Conservation (phyloP, 768 basidiomycete genomes). For the Mycena leptocephala region DNA sequence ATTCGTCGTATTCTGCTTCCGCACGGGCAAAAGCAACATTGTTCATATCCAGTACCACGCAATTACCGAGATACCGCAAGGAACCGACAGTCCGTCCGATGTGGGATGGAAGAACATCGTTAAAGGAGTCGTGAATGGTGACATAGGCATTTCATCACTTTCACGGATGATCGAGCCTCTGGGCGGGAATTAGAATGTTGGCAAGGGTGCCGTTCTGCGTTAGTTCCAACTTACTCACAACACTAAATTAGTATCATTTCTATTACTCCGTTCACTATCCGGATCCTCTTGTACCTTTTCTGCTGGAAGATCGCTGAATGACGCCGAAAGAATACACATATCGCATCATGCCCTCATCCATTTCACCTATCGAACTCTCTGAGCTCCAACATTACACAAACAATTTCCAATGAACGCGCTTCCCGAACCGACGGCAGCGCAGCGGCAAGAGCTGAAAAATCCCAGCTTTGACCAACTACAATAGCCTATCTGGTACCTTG, state of each 20-base stretch:
- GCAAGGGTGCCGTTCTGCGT: too few relatives aligned
- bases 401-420: too few relatives aligned
- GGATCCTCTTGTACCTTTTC: too few relatives aligned
- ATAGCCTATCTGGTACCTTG: background rate
- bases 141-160: constrained; percentile 2
- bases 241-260: too few relatives aligned
- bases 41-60: background rate
- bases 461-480: background rate
- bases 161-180: constrained; percentile 10
- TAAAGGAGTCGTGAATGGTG: constrained; percentile 6
- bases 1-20: background rate
- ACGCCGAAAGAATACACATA: too few relatives aligned
- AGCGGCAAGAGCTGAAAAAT: background rate
- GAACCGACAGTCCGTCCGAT: background rate
- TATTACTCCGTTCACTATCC: background rate
- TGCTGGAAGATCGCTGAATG: too few relatives aligned
- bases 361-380: background rate
- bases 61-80: background rate
- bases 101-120: background rate
- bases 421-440: constrained; percentile 16
- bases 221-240: too few relatives aligned
- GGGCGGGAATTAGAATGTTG: background rate
- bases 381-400: too few relatives aligned
- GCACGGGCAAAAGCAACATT: background rate
- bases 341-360: background rate